Evolutionary conservation across 2,329 filamentous ascomycete species (phyloP).

Genomic region (Aspergillus floridensis): DNA sequence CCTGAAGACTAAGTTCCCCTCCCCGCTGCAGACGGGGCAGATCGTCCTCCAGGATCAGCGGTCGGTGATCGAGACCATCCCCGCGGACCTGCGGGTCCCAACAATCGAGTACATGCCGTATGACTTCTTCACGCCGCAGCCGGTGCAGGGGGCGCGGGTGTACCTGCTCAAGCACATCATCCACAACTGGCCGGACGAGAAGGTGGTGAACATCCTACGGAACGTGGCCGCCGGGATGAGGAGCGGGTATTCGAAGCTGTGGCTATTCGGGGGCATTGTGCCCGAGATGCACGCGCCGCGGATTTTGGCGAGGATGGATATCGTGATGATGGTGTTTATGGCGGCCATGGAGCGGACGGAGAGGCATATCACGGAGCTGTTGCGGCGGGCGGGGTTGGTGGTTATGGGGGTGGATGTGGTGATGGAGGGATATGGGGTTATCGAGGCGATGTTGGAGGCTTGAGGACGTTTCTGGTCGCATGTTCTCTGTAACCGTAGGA

Average conservation of each 20-base stretch:
- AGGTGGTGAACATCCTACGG: not conserved
- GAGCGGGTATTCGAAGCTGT: constrained; percentile 10
- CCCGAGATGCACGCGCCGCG: constrained; percentile 1
- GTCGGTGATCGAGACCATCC: constrained; percentile 10
- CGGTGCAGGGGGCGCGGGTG: constrained; percentile 26
- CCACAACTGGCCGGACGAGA: constrained; percentile 40
- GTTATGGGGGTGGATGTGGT: not conserved
- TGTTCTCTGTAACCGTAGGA: not conserved
- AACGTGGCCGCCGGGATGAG: not conserved
- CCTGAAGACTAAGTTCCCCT: constrained; percentile 9
- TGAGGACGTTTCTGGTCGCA: no score
- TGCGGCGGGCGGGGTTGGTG: constrained; percentile 2
- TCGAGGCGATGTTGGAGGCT: constrained; percentile 1
- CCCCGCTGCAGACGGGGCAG: not conserved
- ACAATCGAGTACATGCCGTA: constrained; percentile 5
- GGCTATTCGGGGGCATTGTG: constrained; percentile 6
- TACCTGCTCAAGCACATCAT: constrained; percentile 38
- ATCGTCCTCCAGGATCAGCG: constrained; percentile 19
- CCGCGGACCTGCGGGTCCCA: not conserved
- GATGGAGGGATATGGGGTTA: not conserved
- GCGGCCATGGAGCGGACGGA: constrained; percentile 7
- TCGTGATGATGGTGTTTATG: constrained; percentile 6
- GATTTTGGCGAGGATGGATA: not conserved
- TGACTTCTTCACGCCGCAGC: constrained; percentile 16
- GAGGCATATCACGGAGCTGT: not conserved